A percentile compares a stretch with the other conserved stretches of the same genome.
Evolutionary conservation across 2,329 filamentous ascomycete species (phyloP).

Genomic region (Talaromyces rugulosus): DNA sequence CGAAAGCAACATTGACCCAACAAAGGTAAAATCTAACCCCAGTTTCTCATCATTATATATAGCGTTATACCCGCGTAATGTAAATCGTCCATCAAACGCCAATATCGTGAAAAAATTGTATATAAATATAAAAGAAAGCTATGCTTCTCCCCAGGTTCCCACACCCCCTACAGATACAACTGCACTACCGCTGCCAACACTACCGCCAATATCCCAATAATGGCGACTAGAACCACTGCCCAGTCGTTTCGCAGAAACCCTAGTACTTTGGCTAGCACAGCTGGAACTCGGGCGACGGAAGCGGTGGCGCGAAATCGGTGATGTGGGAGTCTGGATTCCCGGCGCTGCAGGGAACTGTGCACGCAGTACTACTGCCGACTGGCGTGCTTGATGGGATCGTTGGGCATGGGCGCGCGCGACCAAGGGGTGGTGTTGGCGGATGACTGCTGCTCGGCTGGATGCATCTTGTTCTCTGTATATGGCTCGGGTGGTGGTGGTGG

Average conservation of each 20-base stretch:
- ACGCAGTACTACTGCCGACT: constrained; percentile 32
- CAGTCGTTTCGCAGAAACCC: constrained; percentile 60
- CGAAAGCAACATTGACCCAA: neutral
- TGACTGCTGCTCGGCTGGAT: constrained; percentile 73
- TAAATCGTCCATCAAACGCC: neutral
- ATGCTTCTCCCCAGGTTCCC: constrained; percentile 74
- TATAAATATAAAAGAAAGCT: neutral
- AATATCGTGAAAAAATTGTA: no score
- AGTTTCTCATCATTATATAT: neutral
- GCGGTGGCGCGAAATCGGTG: constrained; percentile 39
- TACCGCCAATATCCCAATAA: constrained; percentile 89
- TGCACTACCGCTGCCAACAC: constrained; percentile 69
- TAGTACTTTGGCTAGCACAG: constrained; percentile 84
- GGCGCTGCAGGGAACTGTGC: constrained; percentile 13
- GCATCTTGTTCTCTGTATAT: constrained; percentile 51
- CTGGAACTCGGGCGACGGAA: constrained; percentile 55
- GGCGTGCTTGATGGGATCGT: constrained; percentile 42
- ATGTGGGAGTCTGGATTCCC: constrained; percentile 19
- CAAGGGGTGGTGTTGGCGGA: constrained; percentile 84
- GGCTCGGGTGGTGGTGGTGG: constrained; percentile 39
- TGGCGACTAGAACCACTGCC: constrained; percentile 72
- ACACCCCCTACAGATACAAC: constrained; percentile 66
- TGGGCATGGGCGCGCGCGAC: constrained; percentile 54
- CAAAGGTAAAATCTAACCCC: neutral
- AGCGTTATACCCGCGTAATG: neutral